These are phyloP conservation scores for Trametes hirsuta DNA, from an alignment of 1,284 basidiomycete genomes.

Conservation along the genomic window DNA sequence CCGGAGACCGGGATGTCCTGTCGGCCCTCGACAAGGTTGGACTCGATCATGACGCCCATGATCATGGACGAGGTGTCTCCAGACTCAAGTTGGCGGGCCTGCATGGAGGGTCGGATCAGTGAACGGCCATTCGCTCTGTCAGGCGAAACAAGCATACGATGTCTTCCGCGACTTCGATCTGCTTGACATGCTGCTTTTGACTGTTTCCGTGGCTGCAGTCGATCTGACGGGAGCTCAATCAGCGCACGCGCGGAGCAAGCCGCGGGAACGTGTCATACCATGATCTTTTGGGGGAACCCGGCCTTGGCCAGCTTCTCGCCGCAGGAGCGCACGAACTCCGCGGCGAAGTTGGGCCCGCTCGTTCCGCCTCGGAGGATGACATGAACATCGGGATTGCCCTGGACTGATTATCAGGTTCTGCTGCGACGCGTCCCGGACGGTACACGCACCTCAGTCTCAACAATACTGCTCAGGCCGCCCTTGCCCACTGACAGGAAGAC, in stretches of 20 bases:
- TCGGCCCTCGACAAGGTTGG: constrained; percentile 87
- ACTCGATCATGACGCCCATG: constrained; percentile 98
- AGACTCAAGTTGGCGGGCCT: constrained; percentile 75
- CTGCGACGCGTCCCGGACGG: constrained; percentile 5
- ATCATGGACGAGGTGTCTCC: constrained; percentile 77
- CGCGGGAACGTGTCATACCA: constrained; percentile 54
- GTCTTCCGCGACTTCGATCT: constrained; percentile 83
- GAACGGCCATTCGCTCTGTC: constrained; percentile 2
- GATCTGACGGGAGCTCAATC: constrained; percentile 51
- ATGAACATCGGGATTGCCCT: constrained; percentile 90
- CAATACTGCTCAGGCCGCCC: constrained; percentile 89
- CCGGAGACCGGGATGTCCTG: constrained; percentile 86
- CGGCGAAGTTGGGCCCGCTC: constrained; percentile 84
- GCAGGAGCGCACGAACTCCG: constrained; percentile 79
- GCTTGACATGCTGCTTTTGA: constrained; percentile 84
- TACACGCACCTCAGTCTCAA: constrained; percentile 78
- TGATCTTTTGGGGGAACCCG: constrained; percentile 78
- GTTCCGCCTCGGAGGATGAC: constrained; percentile 89
- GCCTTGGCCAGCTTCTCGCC: constrained; percentile 81
- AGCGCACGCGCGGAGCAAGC: neutral
- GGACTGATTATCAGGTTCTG: constrained; percentile 1
- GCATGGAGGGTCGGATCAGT: neutral
- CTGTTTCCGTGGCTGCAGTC: constrained; percentile 98
- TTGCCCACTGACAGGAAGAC: constrained; percentile 94
- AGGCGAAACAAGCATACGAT: constrained; percentile 59